A percentile compares a stretch with the other conserved stretches of the same genome.
Conservation (phyloP, 2,329 filamentous ascomycete genomes). For the Cladosporium sp. region DNA sequence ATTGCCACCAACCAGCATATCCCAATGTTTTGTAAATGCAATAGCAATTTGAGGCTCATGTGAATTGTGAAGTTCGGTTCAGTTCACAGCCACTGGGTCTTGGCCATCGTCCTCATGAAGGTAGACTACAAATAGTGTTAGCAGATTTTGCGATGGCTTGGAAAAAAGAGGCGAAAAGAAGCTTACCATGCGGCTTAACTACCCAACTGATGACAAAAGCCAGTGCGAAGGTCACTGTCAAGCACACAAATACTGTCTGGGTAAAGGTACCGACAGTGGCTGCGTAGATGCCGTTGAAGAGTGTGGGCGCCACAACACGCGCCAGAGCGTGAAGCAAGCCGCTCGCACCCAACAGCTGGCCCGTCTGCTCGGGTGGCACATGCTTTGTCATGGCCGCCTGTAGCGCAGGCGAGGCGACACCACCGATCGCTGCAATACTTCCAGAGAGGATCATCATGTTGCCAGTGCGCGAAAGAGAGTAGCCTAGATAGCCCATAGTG, state of each 20-base stretch:
- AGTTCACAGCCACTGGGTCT: neutral
- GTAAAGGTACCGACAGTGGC: conserved; percentile 75
- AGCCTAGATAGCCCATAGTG: conserved; percentile 72
- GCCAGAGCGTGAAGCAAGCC: conserved; percentile 82
- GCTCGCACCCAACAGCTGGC: conserved; percentile 83
- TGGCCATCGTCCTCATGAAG: conserved; percentile 19
- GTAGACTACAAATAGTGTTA: conserved; percentile 20
- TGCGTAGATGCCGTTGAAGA: conserved; percentile 86
- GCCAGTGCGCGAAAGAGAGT: conserved; percentile 63
- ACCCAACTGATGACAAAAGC: conserved; percentile 69
- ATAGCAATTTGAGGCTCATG: neutral
- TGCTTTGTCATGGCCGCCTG: conserved; percentile 88
- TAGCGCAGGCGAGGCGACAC: conserved; percentile 80
- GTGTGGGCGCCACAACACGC: conserved; percentile 72
- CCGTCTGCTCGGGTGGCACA: conserved; percentile 76
- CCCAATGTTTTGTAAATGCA: neutral
- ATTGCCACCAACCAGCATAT: neutral
- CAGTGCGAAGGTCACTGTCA: conserved; percentile 65
- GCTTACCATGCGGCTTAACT: conserved; percentile 72
- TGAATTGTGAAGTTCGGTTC: neutral
- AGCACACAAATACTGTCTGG: conserved; percentile 78
- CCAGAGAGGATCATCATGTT: conserved; percentile 70
- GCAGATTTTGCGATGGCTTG: neutral
- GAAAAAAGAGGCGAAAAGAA: neutral
- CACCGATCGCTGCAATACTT: conserved; percentile 72